A percentile compares a stretch with the other conserved stretches of the same genome.
Conservation (phyloP, 352 stramenopile species). For the Phytophthora megakarya region DNA sequence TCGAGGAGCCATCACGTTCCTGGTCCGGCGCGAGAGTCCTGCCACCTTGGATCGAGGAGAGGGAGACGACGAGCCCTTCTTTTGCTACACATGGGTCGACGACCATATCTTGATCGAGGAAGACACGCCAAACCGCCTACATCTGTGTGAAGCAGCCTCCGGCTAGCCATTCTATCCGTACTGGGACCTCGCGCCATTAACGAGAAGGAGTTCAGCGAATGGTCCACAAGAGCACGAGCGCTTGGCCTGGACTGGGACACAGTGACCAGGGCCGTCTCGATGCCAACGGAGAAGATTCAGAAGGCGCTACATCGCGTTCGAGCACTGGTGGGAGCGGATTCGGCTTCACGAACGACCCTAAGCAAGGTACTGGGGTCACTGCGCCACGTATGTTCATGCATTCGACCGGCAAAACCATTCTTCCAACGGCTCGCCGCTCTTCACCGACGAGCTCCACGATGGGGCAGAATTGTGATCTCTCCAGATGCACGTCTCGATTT, state of each 20-base stretch:
- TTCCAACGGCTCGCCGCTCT: not conserved
- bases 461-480: not conserved
- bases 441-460: not conserved
- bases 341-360: not conserved
- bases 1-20: constrained; percentile 23
- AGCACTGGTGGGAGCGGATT: not conserved
- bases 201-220: constrained; percentile 18
- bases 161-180: constrained; percentile 17
- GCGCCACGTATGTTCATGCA: not conserved
- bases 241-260: constrained; percentile 25
- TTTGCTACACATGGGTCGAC: constrained; percentile 27
- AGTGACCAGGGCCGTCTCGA: constrained; percentile 12
- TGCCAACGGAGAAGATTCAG: constrained; percentile 16
- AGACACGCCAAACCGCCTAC: not conserved
- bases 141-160: constrained; percentile 12
- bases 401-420: not conserved
- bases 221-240: not conserved
- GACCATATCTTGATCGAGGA: constrained; percentile 32
- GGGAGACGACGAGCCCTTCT: constrained; percentile 19
- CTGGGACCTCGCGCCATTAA: constrained; percentile 19
- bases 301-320: constrained; percentile 7
- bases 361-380: not conserved
- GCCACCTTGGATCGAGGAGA: not conserved
- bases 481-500: not conserved
- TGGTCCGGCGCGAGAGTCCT: constrained; percentile 18